Conservation (phyloP, 805 yeast genomes). For the Metschnikowia hibisci region DNA sequence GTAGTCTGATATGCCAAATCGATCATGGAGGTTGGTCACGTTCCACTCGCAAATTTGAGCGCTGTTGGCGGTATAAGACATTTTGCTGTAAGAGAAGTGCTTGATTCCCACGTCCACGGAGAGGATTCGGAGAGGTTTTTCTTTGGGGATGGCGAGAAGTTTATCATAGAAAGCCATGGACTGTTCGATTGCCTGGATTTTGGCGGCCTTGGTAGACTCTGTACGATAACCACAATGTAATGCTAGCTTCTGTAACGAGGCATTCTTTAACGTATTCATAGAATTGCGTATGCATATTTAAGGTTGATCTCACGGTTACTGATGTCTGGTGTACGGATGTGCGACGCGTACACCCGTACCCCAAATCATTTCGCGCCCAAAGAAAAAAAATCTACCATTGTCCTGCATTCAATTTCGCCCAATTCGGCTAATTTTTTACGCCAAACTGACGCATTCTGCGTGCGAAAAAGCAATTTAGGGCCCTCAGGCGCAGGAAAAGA, state of each 20-base stretch:
- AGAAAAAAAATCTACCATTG: no score
- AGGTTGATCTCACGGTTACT: not conserved
- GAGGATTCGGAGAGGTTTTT: constrained; percentile 15
- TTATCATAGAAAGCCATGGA: constrained; percentile 9
- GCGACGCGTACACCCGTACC: no score
- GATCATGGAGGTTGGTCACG: constrained; percentile 24
- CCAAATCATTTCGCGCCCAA: no score
- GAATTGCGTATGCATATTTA: not conserved
- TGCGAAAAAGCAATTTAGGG: no score
- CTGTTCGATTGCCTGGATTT: constrained; percentile 11
- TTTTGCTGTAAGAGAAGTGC: constrained; percentile 38
- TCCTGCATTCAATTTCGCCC: no score
- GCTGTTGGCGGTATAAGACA: constrained; percentile 6
- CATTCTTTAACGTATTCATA: constrained; percentile 13
- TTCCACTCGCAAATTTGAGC: constrained; percentile 20
- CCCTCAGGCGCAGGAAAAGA: no score
- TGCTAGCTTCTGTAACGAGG: constrained; percentile 17
- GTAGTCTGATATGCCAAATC: constrained; percentile 17
- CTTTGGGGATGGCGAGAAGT: constrained; percentile 7
- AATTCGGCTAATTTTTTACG: no score
- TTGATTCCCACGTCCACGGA: constrained; percentile 41
- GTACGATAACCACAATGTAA: constrained; percentile 23
- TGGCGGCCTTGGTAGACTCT: constrained; percentile 17
- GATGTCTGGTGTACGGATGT: no score
- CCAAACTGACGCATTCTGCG: no score